Evolutionary conservation across 208 protist genomes (phyloP), one percentile per base, ranked within the genome.

Genomic region (Trypanosomatidae sp.): DNA sequence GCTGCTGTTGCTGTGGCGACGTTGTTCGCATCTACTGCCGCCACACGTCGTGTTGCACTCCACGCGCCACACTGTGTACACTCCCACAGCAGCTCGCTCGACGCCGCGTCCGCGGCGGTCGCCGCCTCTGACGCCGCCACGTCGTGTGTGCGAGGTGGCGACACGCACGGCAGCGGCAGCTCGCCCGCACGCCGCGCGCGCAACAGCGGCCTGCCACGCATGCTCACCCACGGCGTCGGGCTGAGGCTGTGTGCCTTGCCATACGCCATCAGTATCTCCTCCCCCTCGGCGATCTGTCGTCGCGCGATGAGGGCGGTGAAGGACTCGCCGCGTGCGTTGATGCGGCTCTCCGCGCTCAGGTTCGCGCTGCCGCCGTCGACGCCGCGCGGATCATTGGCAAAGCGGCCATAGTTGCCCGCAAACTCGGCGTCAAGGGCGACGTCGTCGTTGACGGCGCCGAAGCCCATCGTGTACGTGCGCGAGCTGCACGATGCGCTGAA

Each of bases 221-320:
- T 30, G 27, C 73, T 74, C 20, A 56, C 50, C 81, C 85, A 93
- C 22, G 78, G 61, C 18, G 58, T 67, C n/a, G 72, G 27, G 13
- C 58, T 62, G 7, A 93, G 59, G 25, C 61, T 66, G 50, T 90
- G 80, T 18, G 75, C 74, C 57, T 90, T 89, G 25, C 85, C 85
- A 45, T 93, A 93, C 13, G 75, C 60, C 80, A 93, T 89, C 1
- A 93, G 57, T n/a, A 93, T 83, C 46, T 93, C 85, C 46, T 93
- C 85, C 4, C 81, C 85, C 5, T 64, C 65, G 38, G 23, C 56
- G 37, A 93, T 88, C 47, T 81, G 66, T 18, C 80, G 53, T 16
- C 69, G 59, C 6, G 71, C 62, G 13, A 93, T 74, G 33, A 93
- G 58, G 22, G 85, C 85, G 0, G 85, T 93, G 61, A 79, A 93